Base-by-base conservation (phyloP, 495 filamentous ascomycete genomes). In the Hamigera avellanea region DNA sequence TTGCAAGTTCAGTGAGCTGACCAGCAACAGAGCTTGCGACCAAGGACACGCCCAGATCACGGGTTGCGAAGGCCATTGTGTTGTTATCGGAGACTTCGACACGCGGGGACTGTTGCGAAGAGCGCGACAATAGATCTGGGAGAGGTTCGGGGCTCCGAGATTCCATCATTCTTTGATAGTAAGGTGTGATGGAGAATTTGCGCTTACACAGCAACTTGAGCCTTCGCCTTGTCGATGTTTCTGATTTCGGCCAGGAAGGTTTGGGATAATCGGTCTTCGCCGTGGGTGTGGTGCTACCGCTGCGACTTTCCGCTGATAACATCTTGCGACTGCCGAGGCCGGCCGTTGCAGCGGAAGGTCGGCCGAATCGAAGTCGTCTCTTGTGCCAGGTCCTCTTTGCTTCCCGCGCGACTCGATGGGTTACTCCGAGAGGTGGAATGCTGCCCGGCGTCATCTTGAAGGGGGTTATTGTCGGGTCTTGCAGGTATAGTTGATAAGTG, bases 381-480 rank as follows among this genome's bases (percentile, higher is more conserved):
- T 45, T 53, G 15, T 57, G 81, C 93, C 93, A 98, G 38, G 73
- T 89, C 49, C 76, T 72, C 58, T 79, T 83, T 4, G 88, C 84
- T 48, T 86, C 80, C 48, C 86, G 73, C 1, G 87, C 83, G 33
- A 98, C 87, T 40, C 86, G 84, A 48, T 80, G 71, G 48, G 86
- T 89, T 21, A 96, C 84, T 6, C 91, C 93, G 26, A 91, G 68
- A 9, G 91, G 91, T 15, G 91, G 91, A 26, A 88, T 75, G 37
- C 75, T 73, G 35, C 85, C 88, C 14, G 89, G 86, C 12, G 87
- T 75, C 63, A 85, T 81, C 47, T 88, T 87, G 61, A 96, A 89
- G 0, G 91, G 91, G 1, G 91, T 98, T 18, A 93, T 81, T 8
- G 81, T 86, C 21, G 91, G 88, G 54, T 96, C 86, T 44, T 87